Base-by-base conservation (phyloP, 805 yeast species). In the Blastobotrys americana region DNA sequence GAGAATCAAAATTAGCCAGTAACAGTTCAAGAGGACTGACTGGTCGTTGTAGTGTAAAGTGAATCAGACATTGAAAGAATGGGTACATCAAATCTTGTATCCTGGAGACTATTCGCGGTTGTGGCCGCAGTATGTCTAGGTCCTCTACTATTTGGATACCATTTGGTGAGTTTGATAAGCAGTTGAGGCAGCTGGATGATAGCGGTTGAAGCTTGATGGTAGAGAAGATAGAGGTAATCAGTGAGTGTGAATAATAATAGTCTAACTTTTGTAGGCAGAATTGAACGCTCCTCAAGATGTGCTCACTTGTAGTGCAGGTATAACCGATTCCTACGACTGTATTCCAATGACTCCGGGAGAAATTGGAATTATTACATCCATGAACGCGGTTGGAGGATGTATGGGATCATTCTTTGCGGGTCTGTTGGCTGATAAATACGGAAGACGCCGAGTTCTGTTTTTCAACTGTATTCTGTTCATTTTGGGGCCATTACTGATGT, bases 81-180 rank as follows among this genome's bases (percentile, higher is more conserved):
- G n/a, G n/a, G n/a, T n/a, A n/a, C n/a, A n/a, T n/a, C n/a, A n/a
- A n/a, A n/a, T n/a, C n/a, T n/a, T n/a, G n/a, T 37, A 18, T 19
- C 34, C 13, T 25, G 19, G 15, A 18, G 37, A 4, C 21, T 41
- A 17, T 17, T 47, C 27, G 23, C 36, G n/a, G 46, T 50, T 17
- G 57, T 52, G 8, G 57, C 72, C 1, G 77, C 84, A 9, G 78
- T 81, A 4, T 84, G 94, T 53, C 57, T 87, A 19, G 88, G 89
- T 2, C 77, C 95, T 2, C 68, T 89, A 9, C 97, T 88, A 62
- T 93, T 82, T 62, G 98, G 98, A 1, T 87, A 84, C 61, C 97
- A 93, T 61, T 81, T 90, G 82, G 67, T 62, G 52, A 36, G 63
- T 33, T n/a, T n/a, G n/a, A n/a, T n/a, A n/a, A n/a, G n/a, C n/a